A percentile compares a stretch with the other conserved stretches of the same genome.
These are phyloP conservation scores for Pholiota molesta DNA, from an alignment of 768 basidiomycete genomes.

Conservation along the genomic window DNA sequence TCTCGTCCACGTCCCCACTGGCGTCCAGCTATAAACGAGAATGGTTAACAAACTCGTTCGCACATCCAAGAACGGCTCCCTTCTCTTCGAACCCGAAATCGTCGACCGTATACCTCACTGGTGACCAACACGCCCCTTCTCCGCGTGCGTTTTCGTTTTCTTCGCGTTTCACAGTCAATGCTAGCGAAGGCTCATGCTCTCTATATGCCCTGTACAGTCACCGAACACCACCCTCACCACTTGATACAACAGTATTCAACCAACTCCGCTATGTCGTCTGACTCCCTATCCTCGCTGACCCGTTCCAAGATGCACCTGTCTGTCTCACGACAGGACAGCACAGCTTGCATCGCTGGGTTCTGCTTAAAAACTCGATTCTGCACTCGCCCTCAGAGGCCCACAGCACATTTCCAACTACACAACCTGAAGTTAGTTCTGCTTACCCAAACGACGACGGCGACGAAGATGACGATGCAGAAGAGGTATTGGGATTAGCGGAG, in stretches of 20 bases:
- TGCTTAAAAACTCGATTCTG: slow-evolving; percentile 83
- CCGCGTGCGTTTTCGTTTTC: slow-evolving; percentile 26
- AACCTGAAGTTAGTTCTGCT: slow-evolving; percentile 29
- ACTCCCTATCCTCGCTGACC: slow-evolving; percentile 62
- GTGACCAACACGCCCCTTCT: slow-evolving; percentile 23
- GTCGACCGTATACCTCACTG: slow-evolving; percentile 81
- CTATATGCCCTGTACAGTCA: slow-evolving; percentile 18
- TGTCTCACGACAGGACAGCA: slow-evolving; percentile 63
- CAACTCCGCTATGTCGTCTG: slow-evolving; percentile 47
- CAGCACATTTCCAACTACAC: slow-evolving; percentile 32
- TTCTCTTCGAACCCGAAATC: slow-evolving; percentile 85
- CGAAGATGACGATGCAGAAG: slow-evolving; percentile 49
- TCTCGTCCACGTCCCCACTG: slow-evolving; percentile 38
- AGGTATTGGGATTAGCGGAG: slow-evolving; percentile 52
- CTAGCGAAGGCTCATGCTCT: slow-evolving; percentile 14
- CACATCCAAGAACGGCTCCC: slow-evolving; percentile 83
- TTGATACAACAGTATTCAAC: slow-evolving; percentile 18
- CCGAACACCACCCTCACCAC: slow-evolving; percentile 13
- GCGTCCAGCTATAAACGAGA: slow-evolving; percentile 40
- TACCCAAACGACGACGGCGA: slow-evolving; percentile 43
- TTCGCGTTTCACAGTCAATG: slow-evolving; percentile 17
- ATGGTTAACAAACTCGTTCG: slow-evolving; percentile 88
- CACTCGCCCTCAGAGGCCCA: slow-evolving; percentile 47
- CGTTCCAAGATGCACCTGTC: slow-evolving; percentile 75
- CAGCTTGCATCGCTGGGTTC: slow-evolving; percentile 86